phyloP scores from a whole-genome alignment of 352 stramenopile genomes.

The Globisporangium carolinianum region DNA sequence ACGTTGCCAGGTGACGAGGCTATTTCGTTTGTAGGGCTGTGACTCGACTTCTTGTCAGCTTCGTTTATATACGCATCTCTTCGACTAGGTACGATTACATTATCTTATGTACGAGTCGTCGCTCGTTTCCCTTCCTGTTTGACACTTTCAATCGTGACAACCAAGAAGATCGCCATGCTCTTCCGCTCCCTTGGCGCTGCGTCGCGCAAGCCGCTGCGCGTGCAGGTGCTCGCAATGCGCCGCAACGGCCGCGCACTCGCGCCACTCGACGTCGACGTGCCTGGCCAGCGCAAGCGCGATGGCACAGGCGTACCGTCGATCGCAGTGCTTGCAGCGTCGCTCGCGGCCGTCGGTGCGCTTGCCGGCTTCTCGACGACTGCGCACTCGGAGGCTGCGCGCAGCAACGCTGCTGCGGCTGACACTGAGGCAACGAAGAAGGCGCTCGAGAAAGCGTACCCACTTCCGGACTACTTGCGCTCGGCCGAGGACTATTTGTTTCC shows the following conservation, averaged over 20 bases:
- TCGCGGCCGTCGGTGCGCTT: constrained; percentile 3
- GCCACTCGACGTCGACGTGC: constrained; percentile 9
- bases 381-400: constrained; percentile 5
- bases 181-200: constrained; percentile 16
- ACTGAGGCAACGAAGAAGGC: background rate
- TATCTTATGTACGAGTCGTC: no score
- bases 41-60: no score
- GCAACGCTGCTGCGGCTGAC: background rate
- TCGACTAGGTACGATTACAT: no score
- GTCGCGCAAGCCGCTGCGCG: constrained; percentile 15
- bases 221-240: constrained; percentile 11
- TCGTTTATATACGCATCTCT: no score
- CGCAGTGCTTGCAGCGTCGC: constrained; percentile 1
- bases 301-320: constrained; percentile 2
- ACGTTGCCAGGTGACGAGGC: no score
- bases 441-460: constrained; percentile 11
- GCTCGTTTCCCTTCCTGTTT: no score
- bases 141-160: constrained; percentile 5
- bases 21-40: no score
- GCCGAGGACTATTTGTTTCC: constrained; percentile 79
- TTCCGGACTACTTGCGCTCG: constrained; percentile 32
- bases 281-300: background rate
- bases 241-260: constrained; percentile 11
- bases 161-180: constrained; percentile 5
- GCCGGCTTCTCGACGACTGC: constrained; percentile 15